A percentile compares a stretch with the other conserved stretches of the same genome.
phyloP scores from a whole-genome alignment of 1,284 basidiomycete genomes.

The Stygiomarasmius scandens region DNA sequence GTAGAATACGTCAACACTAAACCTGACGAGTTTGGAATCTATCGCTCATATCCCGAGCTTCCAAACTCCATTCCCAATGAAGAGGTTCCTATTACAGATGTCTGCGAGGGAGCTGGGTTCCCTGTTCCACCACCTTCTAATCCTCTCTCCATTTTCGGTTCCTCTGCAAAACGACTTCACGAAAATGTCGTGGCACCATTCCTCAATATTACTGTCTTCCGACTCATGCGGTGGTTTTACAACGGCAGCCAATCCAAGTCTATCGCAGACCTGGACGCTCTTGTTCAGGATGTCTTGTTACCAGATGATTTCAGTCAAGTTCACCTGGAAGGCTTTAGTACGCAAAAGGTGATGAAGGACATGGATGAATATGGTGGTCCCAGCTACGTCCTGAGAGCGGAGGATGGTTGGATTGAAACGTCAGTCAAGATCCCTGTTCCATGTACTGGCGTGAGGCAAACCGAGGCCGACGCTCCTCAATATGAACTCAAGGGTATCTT shows the following conservation, averaged over 20 bases:
- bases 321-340: constrained; percentile 8
- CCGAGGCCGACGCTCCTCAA: constrained; percentile 24
- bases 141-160: constrained; percentile 3
- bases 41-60: background rate
- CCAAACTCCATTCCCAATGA: constrained; percentile 4
- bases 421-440: constrained; percentile 2
- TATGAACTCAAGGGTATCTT: constrained; percentile 27
- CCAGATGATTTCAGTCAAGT: constrained; percentile 9
- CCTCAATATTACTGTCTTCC: constrained; percentile 9
- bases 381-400: background rate
- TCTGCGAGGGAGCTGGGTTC: constrained; percentile 1
- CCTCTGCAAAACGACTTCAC: background rate
- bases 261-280: constrained; percentile 15
- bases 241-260: constrained; percentile 19
- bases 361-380: background rate
- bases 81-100: constrained; percentile 4
- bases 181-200: constrained; percentile 12
- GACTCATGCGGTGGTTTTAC: constrained; percentile 24
- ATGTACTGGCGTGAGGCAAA: constrained; percentile 1
- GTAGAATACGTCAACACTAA: background rate
- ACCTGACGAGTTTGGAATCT: constrained; percentile 9
- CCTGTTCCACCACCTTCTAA: background rate
- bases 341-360: background rate
- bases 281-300: constrained; percentile 24
- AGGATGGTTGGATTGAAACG: background rate